phyloP scores from a whole-genome alignment of 495 filamentous ascomycete genomes.

The Cladorrhinum samala region DNA sequence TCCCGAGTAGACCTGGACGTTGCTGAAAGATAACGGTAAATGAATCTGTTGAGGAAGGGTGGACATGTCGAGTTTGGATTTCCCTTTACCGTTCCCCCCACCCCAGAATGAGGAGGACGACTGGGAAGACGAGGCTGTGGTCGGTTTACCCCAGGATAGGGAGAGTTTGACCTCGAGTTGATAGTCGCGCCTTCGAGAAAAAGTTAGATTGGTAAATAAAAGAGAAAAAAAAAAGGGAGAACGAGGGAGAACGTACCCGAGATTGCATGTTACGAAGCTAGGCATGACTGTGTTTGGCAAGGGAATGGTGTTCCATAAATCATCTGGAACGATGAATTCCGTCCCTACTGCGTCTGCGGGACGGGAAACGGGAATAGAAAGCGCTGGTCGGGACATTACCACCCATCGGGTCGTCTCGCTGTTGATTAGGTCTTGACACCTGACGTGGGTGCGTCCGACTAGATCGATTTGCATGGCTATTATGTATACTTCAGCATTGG shows the following conservation, averaged over 20 bases:
- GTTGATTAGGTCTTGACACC: constrained; percentile 63
- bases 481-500: constrained; percentile 60
- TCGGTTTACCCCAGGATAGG: constrained; percentile 47
- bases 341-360: constrained; percentile 53
- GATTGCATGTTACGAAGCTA: constrained; percentile 82
- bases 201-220: not conserved
- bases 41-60: constrained; percentile 60
- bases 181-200: constrained; percentile 54
- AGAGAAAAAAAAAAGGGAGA: not conserved
- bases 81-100: constrained; percentile 10
- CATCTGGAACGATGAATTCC: constrained; percentile 60
- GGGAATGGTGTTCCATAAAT: constrained; percentile 60
- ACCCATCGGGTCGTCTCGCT: constrained; percentile 64
- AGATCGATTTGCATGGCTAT: constrained; percentile 74
- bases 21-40: constrained; percentile 68
- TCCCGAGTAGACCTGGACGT: constrained; percentile 78
- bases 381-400: constrained; percentile 59
- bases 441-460: constrained; percentile 68
- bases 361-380: constrained; percentile 54
- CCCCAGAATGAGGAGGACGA: constrained; percentile 8
- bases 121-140: not conserved
- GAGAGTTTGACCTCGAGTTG: constrained; percentile 77
- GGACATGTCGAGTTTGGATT: constrained; percentile 12
- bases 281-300: constrained; percentile 83
- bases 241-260: constrained; percentile 36